Evolutionary conservation across 139 green algal species (phyloP).

Genomic region (Chlorella sp.): DNA sequence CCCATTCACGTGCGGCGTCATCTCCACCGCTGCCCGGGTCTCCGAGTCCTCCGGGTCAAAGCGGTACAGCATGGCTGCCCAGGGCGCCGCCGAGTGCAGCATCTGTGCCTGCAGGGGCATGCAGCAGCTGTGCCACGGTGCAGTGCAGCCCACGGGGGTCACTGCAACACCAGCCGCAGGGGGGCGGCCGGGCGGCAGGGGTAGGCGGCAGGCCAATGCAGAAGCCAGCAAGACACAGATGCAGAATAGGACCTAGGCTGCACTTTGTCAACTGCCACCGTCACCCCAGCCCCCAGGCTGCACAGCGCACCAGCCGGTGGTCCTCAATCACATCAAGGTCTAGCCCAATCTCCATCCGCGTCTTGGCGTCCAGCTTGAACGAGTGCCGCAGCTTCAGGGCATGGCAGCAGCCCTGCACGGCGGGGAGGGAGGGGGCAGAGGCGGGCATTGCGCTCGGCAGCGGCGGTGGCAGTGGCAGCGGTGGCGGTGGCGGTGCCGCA

Average conservation of each 20-base stretch:
- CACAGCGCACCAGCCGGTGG: not conserved
- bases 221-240: too few species aligned
- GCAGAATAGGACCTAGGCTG: too few species aligned
- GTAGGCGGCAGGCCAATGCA: too few species aligned
- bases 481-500: too few species aligned
- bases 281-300: too few species aligned
- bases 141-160: too few species aligned
- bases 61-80: not conserved
- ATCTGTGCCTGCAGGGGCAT: not conserved
- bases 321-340: slow-evolving; percentile 1
- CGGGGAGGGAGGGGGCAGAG: not conserved
- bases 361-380: slow-evolving; percentile 3
- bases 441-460: not conserved
- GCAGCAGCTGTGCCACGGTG: too few species aligned
- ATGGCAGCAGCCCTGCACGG: slow-evolving; percentile 15
- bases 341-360: slow-evolving; percentile 18
- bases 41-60: too few species aligned
- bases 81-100: slow-evolving; percentile 1
- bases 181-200: too few species aligned
- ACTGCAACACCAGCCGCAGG: too few species aligned
- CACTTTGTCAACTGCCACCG: too few species aligned
- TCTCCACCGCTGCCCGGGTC: not conserved
- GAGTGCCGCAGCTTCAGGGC: slow-evolving; percentile 24
- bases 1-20: not conserved
- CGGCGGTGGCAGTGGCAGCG: too few species aligned